These are phyloP conservation scores for Amylocystis lapponica DNA, from an alignment of 768 basidiomycete species.

Conservation along the genomic window DNA sequence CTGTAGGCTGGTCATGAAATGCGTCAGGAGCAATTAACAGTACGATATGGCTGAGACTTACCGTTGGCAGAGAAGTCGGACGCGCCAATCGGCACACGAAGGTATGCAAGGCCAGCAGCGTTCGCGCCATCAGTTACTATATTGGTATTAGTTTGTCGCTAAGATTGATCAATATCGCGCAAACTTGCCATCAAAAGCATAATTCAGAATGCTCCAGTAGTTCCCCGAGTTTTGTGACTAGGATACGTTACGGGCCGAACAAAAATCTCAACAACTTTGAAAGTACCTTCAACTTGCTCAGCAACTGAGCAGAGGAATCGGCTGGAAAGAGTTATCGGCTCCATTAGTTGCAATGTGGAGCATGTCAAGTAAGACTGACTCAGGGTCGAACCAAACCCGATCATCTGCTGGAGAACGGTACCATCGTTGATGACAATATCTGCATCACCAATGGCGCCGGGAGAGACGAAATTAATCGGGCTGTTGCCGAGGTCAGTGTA, in stretches of 20 bases:
- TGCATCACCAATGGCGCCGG: constrained; percentile 50
- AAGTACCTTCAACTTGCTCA: constrained; percentile 61
- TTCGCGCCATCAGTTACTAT: constrained; percentile 51
- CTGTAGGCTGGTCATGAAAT: constrained; percentile 42
- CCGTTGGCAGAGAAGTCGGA: constrained; percentile 63
- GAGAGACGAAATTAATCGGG: constrained; percentile 52
- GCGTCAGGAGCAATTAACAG: background rate
- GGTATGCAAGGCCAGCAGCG: constrained; percentile 61
- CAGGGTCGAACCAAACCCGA: constrained; percentile 61
- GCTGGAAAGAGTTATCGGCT: constrained; percentile 32
- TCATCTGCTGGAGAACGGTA: constrained; percentile 52
- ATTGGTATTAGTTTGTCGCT: background rate
- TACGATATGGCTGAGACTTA: constrained; percentile 23
- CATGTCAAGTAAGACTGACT: constrained; percentile 37
- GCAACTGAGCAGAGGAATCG: constrained; percentile 59
- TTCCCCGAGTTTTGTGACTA: constrained; percentile 47
- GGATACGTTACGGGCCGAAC: background rate
- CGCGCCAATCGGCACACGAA: constrained; percentile 68
- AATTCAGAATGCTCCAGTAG: constrained; percentile 53
- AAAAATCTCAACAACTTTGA: background rate
- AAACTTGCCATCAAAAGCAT: constrained; percentile 46
- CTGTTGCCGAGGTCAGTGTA: constrained; percentile 39
- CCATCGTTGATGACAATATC: constrained; percentile 59
- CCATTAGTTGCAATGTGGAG: too few relatives aligned
- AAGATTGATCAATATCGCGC: background rate